Base-by-base conservation (phyloP, 2,329 filamentous ascomycete species). In the Chalaropsis thielavioides region DNA sequence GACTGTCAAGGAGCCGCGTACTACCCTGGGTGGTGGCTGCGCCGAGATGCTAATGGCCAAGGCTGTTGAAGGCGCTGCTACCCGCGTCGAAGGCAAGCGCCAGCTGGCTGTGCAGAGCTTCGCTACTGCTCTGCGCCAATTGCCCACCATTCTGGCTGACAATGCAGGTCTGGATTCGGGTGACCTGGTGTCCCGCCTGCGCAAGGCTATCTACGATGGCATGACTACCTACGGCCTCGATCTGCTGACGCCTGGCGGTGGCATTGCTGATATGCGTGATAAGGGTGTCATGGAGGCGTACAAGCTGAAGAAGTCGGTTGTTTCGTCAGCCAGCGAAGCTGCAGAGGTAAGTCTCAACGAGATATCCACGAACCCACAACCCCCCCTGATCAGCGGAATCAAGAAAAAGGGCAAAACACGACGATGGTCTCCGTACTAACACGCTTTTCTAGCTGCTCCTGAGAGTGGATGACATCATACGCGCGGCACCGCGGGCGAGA, bases 21-120 rank as follows among this genome's bases (percentile, higher is more conserved):
- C 92, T 51, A 97, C 94, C 0, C 85, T 99, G 2, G 94, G 94
- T 63, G 94, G 94, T 73, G 94, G 94, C 35, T 97, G 91, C 73
- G 92, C 92, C 3, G 94, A 99, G 83, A 97, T 97, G 92, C 79
- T 95, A 70, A 99, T 99, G 94, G 90, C 92, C 69, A 96, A 96
- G 81, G 94, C 94, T 7, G 94, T 99, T 24, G 92, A 96, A 73
- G 89, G 88, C 68, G 90, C 90, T 4, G 92, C 92, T 24, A 92
- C 95, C 68, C 92, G 95, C 71, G 89, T 96, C 7, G 91, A 94
- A 70, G 94, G 94, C 74, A 99, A 99, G 85, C 92, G 94, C 76
- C 92, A 95, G 71, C 81, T 96, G 72, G 94, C 94, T 1, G 92
- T 97, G 22, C 87, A 92, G 68, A 84, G 90, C 3, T 99, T 97